Conservation (phyloP, 495 filamentous ascomycete species). For the Tuber aestivum region DNA sequence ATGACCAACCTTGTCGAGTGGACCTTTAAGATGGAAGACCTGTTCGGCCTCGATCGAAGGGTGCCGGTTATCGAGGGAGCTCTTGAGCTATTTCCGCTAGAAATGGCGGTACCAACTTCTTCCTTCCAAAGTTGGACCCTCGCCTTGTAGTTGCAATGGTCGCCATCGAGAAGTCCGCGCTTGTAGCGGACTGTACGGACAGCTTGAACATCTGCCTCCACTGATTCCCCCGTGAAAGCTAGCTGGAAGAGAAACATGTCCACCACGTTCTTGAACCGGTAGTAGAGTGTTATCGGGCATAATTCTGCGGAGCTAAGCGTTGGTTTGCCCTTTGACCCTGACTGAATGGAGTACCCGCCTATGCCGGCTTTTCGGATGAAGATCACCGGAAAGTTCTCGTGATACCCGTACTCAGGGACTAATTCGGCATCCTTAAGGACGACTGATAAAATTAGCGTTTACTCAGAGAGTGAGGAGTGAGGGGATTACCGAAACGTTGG, state of each 20-base stretch:
- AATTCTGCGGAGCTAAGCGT: slow-evolving; percentile 4
- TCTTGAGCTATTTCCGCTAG: background rate
- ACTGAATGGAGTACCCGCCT: slow-evolving; percentile 26
- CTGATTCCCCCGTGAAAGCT: slow-evolving; percentile 30
- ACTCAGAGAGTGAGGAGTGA: background rate
- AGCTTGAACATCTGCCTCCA: slow-evolving; percentile 35
- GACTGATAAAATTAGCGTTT: slow-evolving; percentile 16
- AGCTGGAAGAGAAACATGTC: slow-evolving; percentile 40
- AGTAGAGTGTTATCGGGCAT: slow-evolving; percentile 20
- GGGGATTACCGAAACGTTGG: slow-evolving; percentile 20
- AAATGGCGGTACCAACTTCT: background rate
- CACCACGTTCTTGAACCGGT: slow-evolving; percentile 18
- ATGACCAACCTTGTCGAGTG: slow-evolving; percentile 34
- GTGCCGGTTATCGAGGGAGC: slow-evolving; percentile 7
- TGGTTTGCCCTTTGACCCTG: background rate
- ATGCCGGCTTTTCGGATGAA: slow-evolving; percentile 29
- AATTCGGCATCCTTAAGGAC: slow-evolving; percentile 22
- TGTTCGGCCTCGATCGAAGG: slow-evolving; percentile 8
- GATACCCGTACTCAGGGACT: slow-evolving; percentile 37
- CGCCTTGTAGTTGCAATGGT: slow-evolving; percentile 29
- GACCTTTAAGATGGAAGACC: slow-evolving; percentile 5
- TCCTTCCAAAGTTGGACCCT: slow-evolving; percentile 40
- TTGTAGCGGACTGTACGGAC: slow-evolving; percentile 36
- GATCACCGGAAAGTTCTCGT: slow-evolving; percentile 30
- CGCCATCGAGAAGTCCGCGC: slow-evolving; percentile 24